Evolutionary conservation across 2,329 filamentous ascomycete species (phyloP).

Genomic region (Trichoderma hamatum): DNA sequence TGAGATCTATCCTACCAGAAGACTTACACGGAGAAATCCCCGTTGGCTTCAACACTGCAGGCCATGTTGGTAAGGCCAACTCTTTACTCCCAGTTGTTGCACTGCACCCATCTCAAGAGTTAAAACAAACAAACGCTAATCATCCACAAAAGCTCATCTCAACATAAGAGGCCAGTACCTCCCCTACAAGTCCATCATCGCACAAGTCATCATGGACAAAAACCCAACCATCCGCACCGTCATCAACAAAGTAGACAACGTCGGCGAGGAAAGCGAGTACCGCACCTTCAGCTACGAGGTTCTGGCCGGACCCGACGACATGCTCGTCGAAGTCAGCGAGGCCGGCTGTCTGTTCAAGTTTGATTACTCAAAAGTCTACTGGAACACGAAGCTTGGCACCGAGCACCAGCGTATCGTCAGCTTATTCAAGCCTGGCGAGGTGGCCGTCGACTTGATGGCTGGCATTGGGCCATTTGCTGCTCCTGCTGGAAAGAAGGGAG

Average conservation of each 20-base stretch:
- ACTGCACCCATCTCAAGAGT: not conserved
- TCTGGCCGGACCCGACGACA: conserved; percentile 76
- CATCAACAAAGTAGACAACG: conserved; percentile 92
- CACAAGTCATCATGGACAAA: conserved; percentile 85
- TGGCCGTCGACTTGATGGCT: conserved; percentile 95
- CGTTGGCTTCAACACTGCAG: conserved; percentile 82
- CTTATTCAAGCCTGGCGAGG: conserved; percentile 80
- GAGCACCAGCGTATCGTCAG: conserved; percentile 83
- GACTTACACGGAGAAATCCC: conserved; percentile 80
- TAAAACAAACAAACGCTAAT: not conserved
- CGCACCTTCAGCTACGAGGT: conserved; percentile 94
- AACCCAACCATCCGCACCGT: conserved; percentile 81
- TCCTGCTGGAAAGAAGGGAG: conserved; percentile 83
- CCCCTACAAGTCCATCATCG: conserved; percentile 85
- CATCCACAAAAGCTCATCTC: conserved; percentile 67
- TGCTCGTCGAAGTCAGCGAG: conserved; percentile 82
- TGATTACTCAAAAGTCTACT: conserved; percentile 96
- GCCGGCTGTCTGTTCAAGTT: conserved; percentile 86
- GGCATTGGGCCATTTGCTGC: conserved; percentile 95
- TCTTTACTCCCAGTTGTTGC: not conserved
- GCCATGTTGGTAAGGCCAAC: conserved; percentile 73
- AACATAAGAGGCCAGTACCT: conserved; percentile 84
- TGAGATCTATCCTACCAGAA: conserved; percentile 78
- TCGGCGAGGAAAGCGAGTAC: conserved; percentile 82
- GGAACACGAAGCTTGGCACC: conserved; percentile 89